phyloP scores from a whole-genome alignment of 1,139 yeast genomes.

The Williopsis jadinii region DNA sequence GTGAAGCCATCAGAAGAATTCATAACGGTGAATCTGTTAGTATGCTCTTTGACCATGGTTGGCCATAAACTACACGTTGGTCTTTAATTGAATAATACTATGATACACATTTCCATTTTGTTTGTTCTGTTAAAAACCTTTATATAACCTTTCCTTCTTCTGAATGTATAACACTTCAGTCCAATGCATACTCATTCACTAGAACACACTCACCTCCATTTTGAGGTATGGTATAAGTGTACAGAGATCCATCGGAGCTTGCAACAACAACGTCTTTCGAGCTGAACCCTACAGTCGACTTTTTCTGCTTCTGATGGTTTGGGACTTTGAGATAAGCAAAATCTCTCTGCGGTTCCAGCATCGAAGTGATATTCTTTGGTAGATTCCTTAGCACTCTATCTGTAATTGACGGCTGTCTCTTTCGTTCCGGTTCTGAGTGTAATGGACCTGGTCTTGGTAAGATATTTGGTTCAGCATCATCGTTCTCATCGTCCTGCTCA shows the following conservation, averaged over 20 bases:
- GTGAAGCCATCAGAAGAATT: conserved; percentile 91
- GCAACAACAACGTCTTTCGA: conserved; percentile 23
- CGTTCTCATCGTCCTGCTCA: conserved; percentile 2
- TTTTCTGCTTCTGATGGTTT: conserved; percentile 23
- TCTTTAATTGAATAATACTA: no score
- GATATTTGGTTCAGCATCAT: conserved; percentile 4
- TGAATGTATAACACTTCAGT: background rate
- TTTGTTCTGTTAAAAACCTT: background rate
- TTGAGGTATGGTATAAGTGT: conserved; percentile 23
- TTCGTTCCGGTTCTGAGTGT: background rate
- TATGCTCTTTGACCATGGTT: conserved; percentile 85
- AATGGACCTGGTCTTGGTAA: conserved; percentile 1
- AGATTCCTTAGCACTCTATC: conserved; percentile 22
- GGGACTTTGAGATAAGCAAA: conserved; percentile 30
- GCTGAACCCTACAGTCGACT: conserved; percentile 23
- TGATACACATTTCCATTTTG: background rate
- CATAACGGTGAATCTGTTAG: conserved; percentile 96
- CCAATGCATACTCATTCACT: conserved; percentile 26
- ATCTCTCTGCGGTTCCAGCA: conserved; percentile 33
- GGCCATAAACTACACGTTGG: conserved; percentile 27
- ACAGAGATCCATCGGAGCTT: conserved; percentile 22
- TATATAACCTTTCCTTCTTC: background rate
- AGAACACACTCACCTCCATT: conserved; percentile 31
- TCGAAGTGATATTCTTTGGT: conserved; percentile 25
- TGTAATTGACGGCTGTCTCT: conserved; percentile 15